Evolutionary conservation across 257 asterid genomes (phyloP), one percentile per base, ranked within the genome.

Genomic region (Sherardia arvensis): DNA sequence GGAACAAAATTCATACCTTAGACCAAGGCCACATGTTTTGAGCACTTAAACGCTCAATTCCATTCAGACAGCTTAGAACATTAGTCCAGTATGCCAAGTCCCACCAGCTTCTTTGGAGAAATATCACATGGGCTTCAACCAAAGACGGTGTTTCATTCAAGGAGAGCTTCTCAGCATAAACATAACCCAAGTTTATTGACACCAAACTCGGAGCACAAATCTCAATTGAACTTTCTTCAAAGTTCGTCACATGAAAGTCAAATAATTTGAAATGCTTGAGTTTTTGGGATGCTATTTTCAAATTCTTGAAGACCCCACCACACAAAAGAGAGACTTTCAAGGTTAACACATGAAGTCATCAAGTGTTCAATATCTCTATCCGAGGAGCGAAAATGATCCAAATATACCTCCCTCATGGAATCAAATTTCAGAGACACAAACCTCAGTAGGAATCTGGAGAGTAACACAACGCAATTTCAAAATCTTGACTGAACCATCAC

Each of bases 181-280:
- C 21, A 1, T 5, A 17, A 18, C 11, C 0, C 18, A 40, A 27
- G 0, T 4, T 28, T 26, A 63, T 47, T 1, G 45, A 45, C 11
- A 23, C 20, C 58, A 63, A 40, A 27, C 67, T 47, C 14, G 56
- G 67, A 3, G 59, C 56, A n/a, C 58, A 18, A 7, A 63, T 63
- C 27, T 63, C 67, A 32, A 60, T 15, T 18, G 65, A 60, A 32
- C 15, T 33, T 2, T 30, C 26, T 53, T 10, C 18, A 22, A 12
- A 7, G 9, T 20, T 3, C 28, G 6, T 6, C 11, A 8, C 33
- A 9, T 12, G 1, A 26, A 54, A 23, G 59, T 1, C 10, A 54
- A 0, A 0, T n/a, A 54, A 23, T 17, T 54, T 23, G 18, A 54
- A 12, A 54, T 54, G 32, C 59, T 54, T 54, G 33, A 54, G 33